Evolutionary conservation across 176 grass and related monocot genomes (phyloP).

Genomic region (Canna indica): DNA sequence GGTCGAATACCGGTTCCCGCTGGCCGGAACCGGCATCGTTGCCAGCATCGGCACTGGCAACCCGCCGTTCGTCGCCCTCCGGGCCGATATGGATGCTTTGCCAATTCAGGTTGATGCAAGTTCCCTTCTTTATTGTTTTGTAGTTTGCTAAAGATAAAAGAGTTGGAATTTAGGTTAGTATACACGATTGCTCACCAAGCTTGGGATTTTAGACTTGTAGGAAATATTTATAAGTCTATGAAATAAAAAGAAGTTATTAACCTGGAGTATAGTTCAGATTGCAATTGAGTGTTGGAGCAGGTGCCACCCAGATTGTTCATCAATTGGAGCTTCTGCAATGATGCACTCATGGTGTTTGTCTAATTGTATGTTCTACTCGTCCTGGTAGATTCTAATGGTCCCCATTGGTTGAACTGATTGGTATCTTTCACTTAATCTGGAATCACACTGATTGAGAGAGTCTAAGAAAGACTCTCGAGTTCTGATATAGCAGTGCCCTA

Average conservation of each 20-base stretch:
- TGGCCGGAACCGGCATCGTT: slow-evolving; percentile 75
- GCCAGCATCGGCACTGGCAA: slow-evolving; percentile 63
- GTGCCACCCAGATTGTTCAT: neutral
- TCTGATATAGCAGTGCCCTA: neutral
- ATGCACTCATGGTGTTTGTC: neutral
- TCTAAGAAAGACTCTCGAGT: neutral
- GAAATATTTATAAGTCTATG: neutral
- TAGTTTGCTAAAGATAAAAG: slow-evolving; percentile 1
- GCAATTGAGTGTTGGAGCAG: neutral
- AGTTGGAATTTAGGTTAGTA: too few species aligned
- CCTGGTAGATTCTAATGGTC: neutral
- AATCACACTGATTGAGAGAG: neutral
- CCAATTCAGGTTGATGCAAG: slow-evolving; percentile 56
- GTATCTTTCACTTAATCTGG: neutral
- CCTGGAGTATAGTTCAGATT: too few species aligned
- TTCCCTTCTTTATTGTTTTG: neutral
- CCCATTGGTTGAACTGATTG: neutral
- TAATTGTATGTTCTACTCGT: neutral
- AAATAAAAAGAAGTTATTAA: too few species aligned
- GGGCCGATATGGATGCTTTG: slow-evolving; percentile 94
- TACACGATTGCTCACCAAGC: too few species aligned
- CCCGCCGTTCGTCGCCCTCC: slow-evolving; percentile 60
- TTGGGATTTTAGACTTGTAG: neutral
- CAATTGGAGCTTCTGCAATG: neutral
- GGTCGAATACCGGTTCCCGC: slow-evolving; percentile 49